Evolutionary conservation across 148 eudicot genomes (phyloP), one percentile per base, ranked within the genome.

Genomic region (Polygonum maritimum): DNA sequence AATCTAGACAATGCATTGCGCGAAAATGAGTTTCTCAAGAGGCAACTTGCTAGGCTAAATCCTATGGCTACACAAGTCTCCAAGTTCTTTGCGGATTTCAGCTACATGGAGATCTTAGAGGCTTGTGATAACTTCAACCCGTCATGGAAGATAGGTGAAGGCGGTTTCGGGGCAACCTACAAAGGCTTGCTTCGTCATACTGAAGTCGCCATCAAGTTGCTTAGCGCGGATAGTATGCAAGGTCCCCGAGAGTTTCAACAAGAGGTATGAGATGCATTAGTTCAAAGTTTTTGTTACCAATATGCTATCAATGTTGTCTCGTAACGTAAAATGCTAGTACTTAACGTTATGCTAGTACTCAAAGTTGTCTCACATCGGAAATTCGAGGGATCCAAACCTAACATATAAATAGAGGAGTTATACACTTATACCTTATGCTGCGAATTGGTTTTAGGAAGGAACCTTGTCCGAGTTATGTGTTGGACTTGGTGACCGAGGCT

Each of bases 71-170:
- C 87, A 41, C 73, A 75, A 38, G 36, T 38, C n/a, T 81, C 92
- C 49, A 78, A 49, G 51, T 86, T 82, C 87, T 92, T 84, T 77
- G 78, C 89, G 1, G 90, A 83, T 54, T 86, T 90, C 77, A 87
- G 87, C 71, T 86, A 87, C 83, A 79, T 74, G 7, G 99, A 95
- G 75, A 86, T 95, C 74, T 80, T 88, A 80, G 84, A 86, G 76
- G 97, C 92, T 7, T 92, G 97, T 18, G 75, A 69, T 40, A 33
- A 69, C 74, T 91, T 92, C 69, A 85, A 90, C 75, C 84, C 76
- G 44, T 85, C 85, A 44, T 80, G 85, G 83, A 92, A 87, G 83
- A 91, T 92, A 40, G 94, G 94, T 41, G 94, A 92, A 87, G 97
- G 97, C 60, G 91, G 94, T 54, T 89, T 88, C 76, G 97, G 92